Evolutionary conservation across 2,329 filamentous ascomycete species (phyloP), one percentile per base, ranked within the genome.

Genomic region (Penicillium thymicola): DNA sequence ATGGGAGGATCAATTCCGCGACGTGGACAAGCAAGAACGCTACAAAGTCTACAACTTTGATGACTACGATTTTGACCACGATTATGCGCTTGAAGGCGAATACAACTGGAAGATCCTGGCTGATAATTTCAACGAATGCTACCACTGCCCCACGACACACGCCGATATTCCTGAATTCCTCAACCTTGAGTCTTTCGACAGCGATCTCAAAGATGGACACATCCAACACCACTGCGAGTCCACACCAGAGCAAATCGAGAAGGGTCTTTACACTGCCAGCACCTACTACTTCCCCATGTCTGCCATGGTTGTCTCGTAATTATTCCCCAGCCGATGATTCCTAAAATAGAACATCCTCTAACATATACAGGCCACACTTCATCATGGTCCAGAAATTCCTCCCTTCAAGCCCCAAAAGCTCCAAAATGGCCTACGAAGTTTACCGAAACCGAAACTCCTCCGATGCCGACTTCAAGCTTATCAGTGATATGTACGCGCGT

Each of bases 311-410:
- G 63, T 72, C 21, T 67, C 69, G 67, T 68, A 57, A 62, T 68
- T 67, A 4, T 65, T 3, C 44, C 44, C 10, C 16, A 21, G 4
- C 2, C 23, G 9, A 4, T 34, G 0, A n/a, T 13, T 23, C 11
- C 18, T 21, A 7, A 28, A 23, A 8, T 16, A 14, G 3, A 54
- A 2, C 5, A 37, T 21, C 14, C 8, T 30, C 75, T 81, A 41
- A 55, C 51, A 51, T 14, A 47, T 13, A 42, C 59, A 82, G 81
- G 14, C 79, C 82, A n/a, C 76, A 86, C 71, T 86, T 86, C 70
- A 82, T 87, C 72, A 84, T 85, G 75, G 81, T 86, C 53, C 83
- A 86, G 67, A 77, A 83, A 56, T 86, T 86, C 70, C 76, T 87
- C 13, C 85, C 85, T 13, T 78, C 73, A 46, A 74, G 76, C 2